Base-by-base conservation (phyloP, 768 basidiomycete genomes). In the Sporobolomyces phaffii region DNA sequence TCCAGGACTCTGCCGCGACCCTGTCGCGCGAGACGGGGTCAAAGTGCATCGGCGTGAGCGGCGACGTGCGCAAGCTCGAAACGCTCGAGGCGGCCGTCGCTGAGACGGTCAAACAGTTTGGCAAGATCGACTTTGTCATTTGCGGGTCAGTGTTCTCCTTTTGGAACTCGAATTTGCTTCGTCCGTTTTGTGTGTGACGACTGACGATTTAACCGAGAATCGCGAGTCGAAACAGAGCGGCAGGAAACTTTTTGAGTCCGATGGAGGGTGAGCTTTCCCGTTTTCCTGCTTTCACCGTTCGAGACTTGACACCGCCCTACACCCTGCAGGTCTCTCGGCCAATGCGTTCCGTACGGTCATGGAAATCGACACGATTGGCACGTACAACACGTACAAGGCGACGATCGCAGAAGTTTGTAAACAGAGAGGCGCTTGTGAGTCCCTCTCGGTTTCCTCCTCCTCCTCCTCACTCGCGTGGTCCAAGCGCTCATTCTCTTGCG, bases 191-290 rank as follows among this genome's bases (percentile, higher is more conserved):
- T 41, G 40, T 41, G 40, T 11, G 40, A 10, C 18, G 40, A 41
- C 18, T 18, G 11, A 11, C 40, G 40, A 10, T n/a, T n/a, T n/a
- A n/a, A n/a, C n/a, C n/a, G n/a, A n/a, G n/a, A n/a, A 33, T 33
- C 31, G 11, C 8, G 51, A 10, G 51, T 9, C 34, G 8, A 18
- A 26, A 34, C 50, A 45, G 49, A 68, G 92, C 92, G 45, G 94
- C 94, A 64, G 94, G 94, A 4, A 99, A 98, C 80, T 99, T 97
- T 80, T 81, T 99, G 33, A 87, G 88, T 2, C 87, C 91, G 20
- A 89, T 94, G 64, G 84, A 85, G 43, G 59, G 52, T 65, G 54
- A 18, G 62, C 22, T 33, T 34, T 24, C 24, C 36, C 18, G 15
- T 29, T 24, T 3, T 26, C 18, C 20, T 49, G 20, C 34, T 5